Evolutionary conservation across 352 stramenopile genomes (phyloP), one percentile per base, ranked within the genome.

Genomic region (Phytophthora nicotianae): DNA sequence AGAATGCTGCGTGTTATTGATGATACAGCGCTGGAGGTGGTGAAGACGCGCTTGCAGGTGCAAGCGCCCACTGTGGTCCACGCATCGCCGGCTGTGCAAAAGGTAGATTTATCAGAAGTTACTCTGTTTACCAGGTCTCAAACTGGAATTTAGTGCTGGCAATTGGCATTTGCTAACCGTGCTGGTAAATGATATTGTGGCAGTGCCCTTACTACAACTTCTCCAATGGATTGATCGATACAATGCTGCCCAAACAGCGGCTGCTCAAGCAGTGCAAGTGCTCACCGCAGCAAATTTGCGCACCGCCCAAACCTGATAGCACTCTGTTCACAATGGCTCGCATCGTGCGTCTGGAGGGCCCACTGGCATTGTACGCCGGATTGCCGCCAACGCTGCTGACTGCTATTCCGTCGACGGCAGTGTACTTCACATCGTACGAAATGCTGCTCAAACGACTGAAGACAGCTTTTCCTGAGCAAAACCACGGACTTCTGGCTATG

Each of bases 401-500:
- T 64, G 89, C 89, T 1, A 78, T 98, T 11, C 95, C 96, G 0
- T 97, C 93, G 37, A 98, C 93, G 0, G 90, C 95, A 6, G 66
- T 98, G 29, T 98, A 98, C 66, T 98, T 98, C 63, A 90, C 91
- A 4, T 86, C 82, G 2, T 99, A 99, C 60, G 96, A 98, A 51
- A 57, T 87, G 49, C 57, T 96, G 9, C 59, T 84, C 14, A 59
- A 69, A 14, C 47, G 57, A 21, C 58, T 81, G 10, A 81, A 75
- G 49, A 53, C 58, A 8, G 11, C 62, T 5, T 80, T 81, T 47
- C 82, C 81, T 3, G 53, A 73, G 10, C 65, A 74, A 20, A 74
- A 72, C 17, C 65, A 74, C 26, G 79, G 79, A 2, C 19, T 67
- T 32, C 41, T 90, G 14, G 72, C 79, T 17, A 88, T 88, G 65